phyloP scores from a whole-genome alignment of 371 early-diverging fungal species.

The Syncephalis fuscata region DNA sequence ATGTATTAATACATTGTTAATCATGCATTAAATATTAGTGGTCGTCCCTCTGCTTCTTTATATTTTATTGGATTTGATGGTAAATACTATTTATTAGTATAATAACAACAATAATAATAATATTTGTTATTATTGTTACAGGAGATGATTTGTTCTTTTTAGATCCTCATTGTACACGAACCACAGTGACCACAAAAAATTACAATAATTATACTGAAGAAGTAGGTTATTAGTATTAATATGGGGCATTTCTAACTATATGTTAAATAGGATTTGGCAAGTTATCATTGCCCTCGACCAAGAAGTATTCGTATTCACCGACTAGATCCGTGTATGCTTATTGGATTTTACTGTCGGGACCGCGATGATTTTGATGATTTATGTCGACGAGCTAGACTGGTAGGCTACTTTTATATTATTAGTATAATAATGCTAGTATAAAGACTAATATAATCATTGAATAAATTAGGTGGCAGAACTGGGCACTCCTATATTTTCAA shows the following conservation, averaged over 20 bases:
- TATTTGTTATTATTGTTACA: conserved; percentile 6
- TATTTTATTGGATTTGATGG: conserved; percentile 83
- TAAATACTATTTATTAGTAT: conserved; percentile 8
- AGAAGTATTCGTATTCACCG: conserved; percentile 50
- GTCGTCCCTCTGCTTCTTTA: conserved; percentile 82
- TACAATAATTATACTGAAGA: conserved; percentile 25
- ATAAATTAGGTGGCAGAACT: background rate
- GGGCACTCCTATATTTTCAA: background rate
- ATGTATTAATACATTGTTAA: conserved; percentile 12
- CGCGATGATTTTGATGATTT: conserved; percentile 43
- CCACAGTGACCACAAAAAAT: conserved; percentile 36
- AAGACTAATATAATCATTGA: background rate
- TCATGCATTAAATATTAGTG: conserved; percentile 22
- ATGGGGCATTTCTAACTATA: background rate
- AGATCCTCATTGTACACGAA: conserved; percentile 85
- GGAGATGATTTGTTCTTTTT: conserved; percentile 69
- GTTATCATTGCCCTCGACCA: conserved; percentile 68
- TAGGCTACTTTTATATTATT: conserved; percentile 9
- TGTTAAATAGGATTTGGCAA: conserved; percentile 37
- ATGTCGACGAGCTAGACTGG: conserved; percentile 25
- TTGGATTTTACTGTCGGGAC: conserved; percentile 76
- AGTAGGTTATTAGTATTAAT: conserved; percentile 9
- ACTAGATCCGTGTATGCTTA: conserved; percentile 84
- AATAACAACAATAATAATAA: background rate
- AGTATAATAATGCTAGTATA: background rate